These are phyloP conservation scores for Pharnaceum exiguum DNA, from an alignment of 148 eudicot genomes.

Conservation along the genomic window DNA sequence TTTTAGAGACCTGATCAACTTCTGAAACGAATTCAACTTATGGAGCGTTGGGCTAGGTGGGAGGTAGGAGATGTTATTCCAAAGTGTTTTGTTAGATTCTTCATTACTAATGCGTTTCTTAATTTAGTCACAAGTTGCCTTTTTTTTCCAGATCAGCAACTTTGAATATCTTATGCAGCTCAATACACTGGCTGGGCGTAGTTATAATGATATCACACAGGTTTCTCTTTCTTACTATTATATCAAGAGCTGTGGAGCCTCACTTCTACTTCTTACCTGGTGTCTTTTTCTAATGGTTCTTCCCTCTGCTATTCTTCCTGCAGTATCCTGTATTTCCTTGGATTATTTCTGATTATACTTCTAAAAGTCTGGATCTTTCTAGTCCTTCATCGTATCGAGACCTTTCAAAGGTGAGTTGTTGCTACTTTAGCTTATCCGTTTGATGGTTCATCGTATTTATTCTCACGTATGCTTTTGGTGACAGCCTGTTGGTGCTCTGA, in stretches of 20 bases:
- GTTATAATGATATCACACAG: conserved; percentile 98
- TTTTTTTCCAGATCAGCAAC: conserved; percentile 91
- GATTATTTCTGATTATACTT: conserved; percentile 93
- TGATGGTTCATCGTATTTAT: background rate
- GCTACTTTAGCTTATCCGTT: conserved; percentile 5
- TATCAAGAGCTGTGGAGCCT: conserved; percentile 1
- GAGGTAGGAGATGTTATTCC: conserved; percentile 50
- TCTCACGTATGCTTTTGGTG: conserved; percentile 13
- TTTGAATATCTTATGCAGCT: conserved; percentile 99
- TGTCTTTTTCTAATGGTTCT: conserved; percentile 11
- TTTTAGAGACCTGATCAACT: conserved; percentile 92
- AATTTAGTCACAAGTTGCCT: too few species aligned
- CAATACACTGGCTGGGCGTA: conserved; percentile 97
- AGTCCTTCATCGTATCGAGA: conserved; percentile 84
- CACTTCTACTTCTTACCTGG: background rate
- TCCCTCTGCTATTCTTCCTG: conserved; percentile 15
- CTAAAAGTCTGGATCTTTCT: conserved; percentile 67
- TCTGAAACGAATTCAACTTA: conserved; percentile 88
- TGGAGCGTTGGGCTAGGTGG: conserved; percentile 99
- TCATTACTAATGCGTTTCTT: too few species aligned
- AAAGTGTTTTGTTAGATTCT: background rate
- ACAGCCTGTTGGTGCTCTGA: conserved; percentile 94
- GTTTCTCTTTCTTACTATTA: conserved; percentile 25
- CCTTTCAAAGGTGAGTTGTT: conserved; percentile 71
- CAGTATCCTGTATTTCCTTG: conserved; percentile 99